A percentile compares a stretch with the other conserved stretches of the same genome.
Conservation (phyloP, 2,329 filamentous ascomycete species). For the Stemphylium beticola region DNA sequence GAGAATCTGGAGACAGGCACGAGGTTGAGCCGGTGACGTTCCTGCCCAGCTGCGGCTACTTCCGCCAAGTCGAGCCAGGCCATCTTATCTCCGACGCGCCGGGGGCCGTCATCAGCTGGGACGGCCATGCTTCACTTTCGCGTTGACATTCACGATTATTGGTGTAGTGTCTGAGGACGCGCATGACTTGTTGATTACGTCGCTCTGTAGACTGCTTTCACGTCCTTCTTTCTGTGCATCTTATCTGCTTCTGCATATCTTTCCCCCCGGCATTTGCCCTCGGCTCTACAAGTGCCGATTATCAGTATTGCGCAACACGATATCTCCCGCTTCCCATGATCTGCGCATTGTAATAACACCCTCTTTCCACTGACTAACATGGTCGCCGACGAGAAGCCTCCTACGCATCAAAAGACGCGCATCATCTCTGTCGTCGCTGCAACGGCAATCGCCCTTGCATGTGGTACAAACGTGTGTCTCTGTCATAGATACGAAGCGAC, state of each 20-base stretch:
- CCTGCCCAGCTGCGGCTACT: slow-evolving; percentile 20
- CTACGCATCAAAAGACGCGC: slow-evolving; percentile 66
- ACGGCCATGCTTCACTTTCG: slow-evolving; percentile 9
- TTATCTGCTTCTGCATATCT: slow-evolving; percentile 1
- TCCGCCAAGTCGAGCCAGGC: slow-evolving; percentile 19
- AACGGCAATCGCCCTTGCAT: slow-evolving; percentile 83
- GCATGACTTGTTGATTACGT: slow-evolving; percentile 1
- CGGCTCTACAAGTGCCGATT: slow-evolving; percentile 10
- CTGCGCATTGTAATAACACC: slow-evolving; percentile 19
- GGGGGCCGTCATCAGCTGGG: background rate
- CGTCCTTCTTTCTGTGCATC: background rate
- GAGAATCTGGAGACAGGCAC: slow-evolving; percentile 16
- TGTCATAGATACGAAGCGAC: background rate
- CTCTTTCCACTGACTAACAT: slow-evolving; percentile 25
- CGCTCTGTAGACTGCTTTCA: background rate
- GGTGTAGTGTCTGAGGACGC: slow-evolving; percentile 1
- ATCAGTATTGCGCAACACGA: slow-evolving; percentile 13
- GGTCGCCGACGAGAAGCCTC: slow-evolving; percentile 35
- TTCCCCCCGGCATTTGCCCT: background rate
- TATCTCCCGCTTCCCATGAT: slow-evolving; percentile 29
- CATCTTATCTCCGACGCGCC: slow-evolving; percentile 31
- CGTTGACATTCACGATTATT: background rate
- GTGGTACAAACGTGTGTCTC: slow-evolving; percentile 82
- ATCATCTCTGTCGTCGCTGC: slow-evolving; percentile 84
- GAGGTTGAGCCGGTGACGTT: slow-evolving; percentile 26